These are phyloP conservation scores for Agrocybe pediades DNA, from an alignment of 768 basidiomycete genomes.

Conservation along the genomic window DNA sequence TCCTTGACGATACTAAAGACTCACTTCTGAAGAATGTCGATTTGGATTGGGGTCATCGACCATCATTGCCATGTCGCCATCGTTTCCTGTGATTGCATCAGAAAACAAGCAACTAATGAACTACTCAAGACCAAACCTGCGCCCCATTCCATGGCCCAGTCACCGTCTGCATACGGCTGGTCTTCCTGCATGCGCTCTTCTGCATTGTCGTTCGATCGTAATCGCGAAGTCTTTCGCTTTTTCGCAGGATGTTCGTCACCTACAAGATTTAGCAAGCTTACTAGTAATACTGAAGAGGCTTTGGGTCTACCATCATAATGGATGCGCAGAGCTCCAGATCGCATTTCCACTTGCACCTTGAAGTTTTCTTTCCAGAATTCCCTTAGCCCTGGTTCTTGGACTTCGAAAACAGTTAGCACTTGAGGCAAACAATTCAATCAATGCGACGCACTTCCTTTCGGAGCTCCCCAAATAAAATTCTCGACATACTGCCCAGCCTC, in stretches of 20 bases:
- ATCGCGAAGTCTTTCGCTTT: conserved; percentile 40
- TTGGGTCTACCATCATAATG: conserved; percentile 20
- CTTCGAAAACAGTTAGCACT: conserved; percentile 32
- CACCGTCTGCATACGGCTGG: conserved; percentile 7
- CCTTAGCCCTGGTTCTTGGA: conserved; percentile 63
- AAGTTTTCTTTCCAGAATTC: conserved; percentile 79
- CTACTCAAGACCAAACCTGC: conserved; percentile 5
- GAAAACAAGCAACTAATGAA: too few species aligned
- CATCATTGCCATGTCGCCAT: conserved; percentile 15
- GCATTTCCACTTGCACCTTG: conserved; percentile 68
- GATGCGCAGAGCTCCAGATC: conserved; percentile 44
- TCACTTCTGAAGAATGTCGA: conserved; percentile 61
- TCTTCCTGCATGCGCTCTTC: conserved; percentile 15
- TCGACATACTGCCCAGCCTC: conserved; percentile 54
- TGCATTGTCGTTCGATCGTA: conserved; percentile 4
- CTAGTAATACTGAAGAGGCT: too few species aligned
- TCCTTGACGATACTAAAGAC: not conserved
- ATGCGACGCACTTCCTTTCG: conserved; percentile 56
- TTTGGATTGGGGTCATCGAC: conserved; percentile 11
- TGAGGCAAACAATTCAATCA: not conserved
- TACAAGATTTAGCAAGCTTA: not conserved
- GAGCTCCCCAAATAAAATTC: conserved; percentile 68
- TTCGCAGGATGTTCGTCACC: conserved; percentile 46
- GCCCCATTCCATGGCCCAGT: conserved; percentile 19
- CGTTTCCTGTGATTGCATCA: conserved; percentile 9